Base-by-base conservation (phyloP, 2,329 filamentous ascomycete species). In the Beauveria sp. region DNA sequence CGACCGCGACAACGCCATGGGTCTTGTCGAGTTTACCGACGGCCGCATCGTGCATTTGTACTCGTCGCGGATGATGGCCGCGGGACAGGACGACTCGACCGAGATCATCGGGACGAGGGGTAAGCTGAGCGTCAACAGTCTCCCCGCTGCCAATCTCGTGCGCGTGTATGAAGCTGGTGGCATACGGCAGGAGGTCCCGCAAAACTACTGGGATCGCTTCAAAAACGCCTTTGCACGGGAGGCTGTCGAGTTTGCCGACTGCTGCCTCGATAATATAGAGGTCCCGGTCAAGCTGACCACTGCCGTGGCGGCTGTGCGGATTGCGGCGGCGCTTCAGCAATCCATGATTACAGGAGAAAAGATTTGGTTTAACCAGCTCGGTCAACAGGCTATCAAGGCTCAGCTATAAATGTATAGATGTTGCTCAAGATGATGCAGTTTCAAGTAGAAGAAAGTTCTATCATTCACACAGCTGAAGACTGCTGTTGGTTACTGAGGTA, bases 251-350 rank as follows among this genome's bases (percentile, higher is more conserved):
- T 88, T 88, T 64, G 84, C 83, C 0, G 81, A 79, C 14, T 77
- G 75, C 18, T 82, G 83, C 61, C 70, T 88, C 57, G 82, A 88
- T 63, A 72, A 81, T 64, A 81, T 72, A 20, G 71, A 76, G 16
- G 71, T 85, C 53, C 84, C 84, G 0, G 76, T 88, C 66, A 80
- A 81, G 70, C 69, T 87, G 52, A 70, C 73, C 34, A 81, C 82
- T 20, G 84, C 84, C 2, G 81, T 87, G 16, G 76, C 82, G 61
- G 80, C 83, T 0, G 79, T 89, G 10, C 77, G 77, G 68, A 87
- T 89, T 71, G 86, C 83, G 0, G 78, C 78, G 53, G 83, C 82
- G 5, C 69, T 87, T 63, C 83, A 86, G 69, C 81, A 86, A 68
- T 76, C 77, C 16, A 70, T 86, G 70, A 77, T 80, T 55, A 77